Evolutionary conservation across 306 rosid species (phyloP).

Genomic region (Castanospermum australe): DNA sequence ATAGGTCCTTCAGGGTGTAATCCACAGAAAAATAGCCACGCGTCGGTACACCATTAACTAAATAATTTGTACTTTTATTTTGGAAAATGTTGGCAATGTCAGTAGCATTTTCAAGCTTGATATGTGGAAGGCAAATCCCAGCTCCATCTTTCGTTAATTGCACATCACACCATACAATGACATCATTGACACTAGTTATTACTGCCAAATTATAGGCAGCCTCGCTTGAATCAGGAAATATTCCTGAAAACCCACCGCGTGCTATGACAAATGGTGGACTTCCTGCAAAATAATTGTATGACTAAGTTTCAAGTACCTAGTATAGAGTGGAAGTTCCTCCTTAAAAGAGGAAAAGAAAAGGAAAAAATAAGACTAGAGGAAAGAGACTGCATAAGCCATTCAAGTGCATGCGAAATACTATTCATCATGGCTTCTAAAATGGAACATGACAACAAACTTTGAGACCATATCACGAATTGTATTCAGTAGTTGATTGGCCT

Average conservation of each 20-base stretch:
- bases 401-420: neutral
- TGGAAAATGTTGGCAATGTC: neutral
- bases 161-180: slow-evolving; percentile 75
- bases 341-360: neutral
- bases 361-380: neutral
- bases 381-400: neutral
- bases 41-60: slow-evolving; percentile 28
- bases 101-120: slow-evolving; percentile 55
- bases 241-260: slow-evolving; percentile 87
- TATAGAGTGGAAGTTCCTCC: neutral
- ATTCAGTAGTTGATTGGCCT: neutral
- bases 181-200: slow-evolving; percentile 4
- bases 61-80: slow-evolving; percentile 20
- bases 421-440: neutral
- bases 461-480: neutral
- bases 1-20: slow-evolving; percentile 24
- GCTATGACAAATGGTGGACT: slow-evolving; percentile 65
- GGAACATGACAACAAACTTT: neutral
- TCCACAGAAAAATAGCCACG: slow-evolving; percentile 44
- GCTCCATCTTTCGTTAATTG: slow-evolving; percentile 75
- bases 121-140: slow-evolving; percentile 69
- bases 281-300: slow-evolving; percentile 51
- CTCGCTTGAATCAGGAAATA: slow-evolving; percentile 72
- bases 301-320: slow-evolving; percentile 15
- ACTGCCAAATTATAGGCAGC: slow-evolving; percentile 45